Percentiles rank a stretch among this genome's conserved stretches.
These are phyloP conservation scores for Leishmania gerbilli DNA, from an alignment of 208 protist genomes.

Conservation along the genomic window DNA sequence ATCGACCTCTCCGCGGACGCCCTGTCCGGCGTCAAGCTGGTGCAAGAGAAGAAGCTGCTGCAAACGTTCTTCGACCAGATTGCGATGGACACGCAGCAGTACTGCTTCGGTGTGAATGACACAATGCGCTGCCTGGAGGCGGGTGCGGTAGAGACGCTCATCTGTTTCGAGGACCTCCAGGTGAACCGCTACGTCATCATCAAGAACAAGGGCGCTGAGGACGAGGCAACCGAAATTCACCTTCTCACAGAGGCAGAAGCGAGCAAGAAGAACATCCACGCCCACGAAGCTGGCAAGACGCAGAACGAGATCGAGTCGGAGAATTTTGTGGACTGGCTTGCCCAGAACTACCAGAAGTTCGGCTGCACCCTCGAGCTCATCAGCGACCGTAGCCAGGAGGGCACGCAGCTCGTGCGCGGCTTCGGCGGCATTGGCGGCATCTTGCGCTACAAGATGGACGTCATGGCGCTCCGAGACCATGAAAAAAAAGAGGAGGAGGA, in stretches of 20 bases:
- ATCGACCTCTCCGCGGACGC: constrained; percentile 98
- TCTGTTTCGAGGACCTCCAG: constrained; percentile 98
- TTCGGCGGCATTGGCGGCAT: constrained; percentile 98
- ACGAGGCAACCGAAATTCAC: constrained; percentile 62
- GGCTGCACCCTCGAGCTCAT: constrained; percentile 96
- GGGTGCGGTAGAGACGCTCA: constrained; percentile 98
- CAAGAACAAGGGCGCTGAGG: constrained; percentile 81
- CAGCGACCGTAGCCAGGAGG: constrained; percentile 96
- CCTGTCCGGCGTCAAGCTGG: constrained; percentile 98
- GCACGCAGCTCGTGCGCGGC: constrained; percentile 97
- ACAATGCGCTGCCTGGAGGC: constrained; percentile 97
- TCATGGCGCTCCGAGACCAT: constrained; percentile 87
- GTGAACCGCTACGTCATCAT: constrained; percentile 90
- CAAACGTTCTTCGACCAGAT: constrained; percentile 99
- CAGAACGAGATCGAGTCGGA: constrained; percentile 92
- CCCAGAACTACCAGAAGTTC: constrained; percentile 98
- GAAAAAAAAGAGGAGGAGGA: constrained; percentile 82
- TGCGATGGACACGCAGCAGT: constrained; percentile 97
- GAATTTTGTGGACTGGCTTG: constrained; percentile 98
- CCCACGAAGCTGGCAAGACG: constrained; percentile 80
- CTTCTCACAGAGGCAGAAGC: constrained; percentile 80
- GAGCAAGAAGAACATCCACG: constrained; percentile 78
- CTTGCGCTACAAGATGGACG: constrained; percentile 91
- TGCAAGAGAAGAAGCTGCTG: constrained; percentile 99
- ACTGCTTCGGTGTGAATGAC: constrained; percentile 98